phyloP scores from a whole-genome alignment of 2,329 filamentous ascomycete genomes.

The Graphiopsis chlorocephala region DNA sequence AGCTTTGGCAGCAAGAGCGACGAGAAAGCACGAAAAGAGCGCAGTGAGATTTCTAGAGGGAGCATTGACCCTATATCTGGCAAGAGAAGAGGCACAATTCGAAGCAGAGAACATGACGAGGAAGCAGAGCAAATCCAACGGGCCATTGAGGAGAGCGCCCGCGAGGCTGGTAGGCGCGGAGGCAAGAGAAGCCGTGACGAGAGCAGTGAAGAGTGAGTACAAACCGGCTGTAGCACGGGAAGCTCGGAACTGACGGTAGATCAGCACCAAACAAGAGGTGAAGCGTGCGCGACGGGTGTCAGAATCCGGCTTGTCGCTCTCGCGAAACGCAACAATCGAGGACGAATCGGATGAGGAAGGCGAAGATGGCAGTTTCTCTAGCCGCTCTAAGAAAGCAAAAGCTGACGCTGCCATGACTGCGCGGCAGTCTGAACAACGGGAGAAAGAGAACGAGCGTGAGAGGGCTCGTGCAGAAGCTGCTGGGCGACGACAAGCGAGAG shows the following conservation, averaged over 20 bases:
- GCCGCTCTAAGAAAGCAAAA: conserved; percentile 41
- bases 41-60: conserved; percentile 52
- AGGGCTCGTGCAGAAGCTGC: conserved; percentile 69
- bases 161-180: conserved; percentile 64
- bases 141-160: conserved; percentile 93
- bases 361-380: conserved; percentile 21
- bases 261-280: conserved; percentile 64
- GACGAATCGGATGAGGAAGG: conserved; percentile 71
- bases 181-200: conserved; percentile 84
- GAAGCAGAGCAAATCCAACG: conserved; percentile 86
- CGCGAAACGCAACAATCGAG: conserved; percentile 47
- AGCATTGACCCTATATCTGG: conserved; percentile 58
- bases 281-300: conserved; percentile 86
- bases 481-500: conserved; percentile 76
- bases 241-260: conserved; percentile 39
- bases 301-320: conserved; percentile 56
- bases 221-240: conserved; percentile 77
- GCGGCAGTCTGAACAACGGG: conserved; percentile 63
- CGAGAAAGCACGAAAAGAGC: conserved; percentile 54
- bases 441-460: conserved; percentile 66
- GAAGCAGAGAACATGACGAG: conserved; percentile 92
- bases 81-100: conserved; percentile 94
- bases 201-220: conserved; percentile 87
- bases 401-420: conserved; percentile 50
- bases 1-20: conserved; percentile 63